Percentiles rank a stretch among this genome's conserved stretches.
phyloP scores from a whole-genome alignment of 352 stramenopile genomes.

The Phytophthora nicotianae region DNA sequence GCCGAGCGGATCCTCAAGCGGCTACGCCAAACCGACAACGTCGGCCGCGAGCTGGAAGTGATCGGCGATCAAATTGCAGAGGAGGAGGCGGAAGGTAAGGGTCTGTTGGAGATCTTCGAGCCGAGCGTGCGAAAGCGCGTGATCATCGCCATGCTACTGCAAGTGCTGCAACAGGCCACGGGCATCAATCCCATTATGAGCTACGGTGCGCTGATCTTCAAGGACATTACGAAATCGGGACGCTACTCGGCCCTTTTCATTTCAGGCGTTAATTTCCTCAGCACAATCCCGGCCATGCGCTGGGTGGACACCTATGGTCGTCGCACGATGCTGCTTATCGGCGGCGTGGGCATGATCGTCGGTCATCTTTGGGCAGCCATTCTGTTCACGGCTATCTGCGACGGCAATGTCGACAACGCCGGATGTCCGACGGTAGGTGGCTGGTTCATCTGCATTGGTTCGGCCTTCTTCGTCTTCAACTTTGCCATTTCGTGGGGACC shows the following conservation, averaged over 20 bases:
- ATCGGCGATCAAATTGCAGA: slow-evolving; percentile 50
- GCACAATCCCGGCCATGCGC: slow-evolving; percentile 56
- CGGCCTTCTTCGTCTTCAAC: slow-evolving; percentile 48
- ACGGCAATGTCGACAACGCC: slow-evolving; percentile 39
- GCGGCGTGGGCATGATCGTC: slow-evolving; percentile 46
- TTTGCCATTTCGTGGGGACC: slow-evolving; percentile 46
- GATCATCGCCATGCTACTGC: slow-evolving; percentile 49
- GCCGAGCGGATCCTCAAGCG: slow-evolving; percentile 42
- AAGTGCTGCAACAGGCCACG: slow-evolving; percentile 53
- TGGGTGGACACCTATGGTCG: slow-evolving; percentile 52
- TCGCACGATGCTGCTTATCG: slow-evolving; percentile 44
- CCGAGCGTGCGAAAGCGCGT: slow-evolving; percentile 46
- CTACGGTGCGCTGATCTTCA: slow-evolving; percentile 55
- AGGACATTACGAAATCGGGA: slow-evolving; percentile 46
- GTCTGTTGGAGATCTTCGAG: slow-evolving; percentile 40
- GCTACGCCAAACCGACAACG: slow-evolving; percentile 44
- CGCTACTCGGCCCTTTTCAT: slow-evolving; percentile 50
- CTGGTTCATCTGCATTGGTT: slow-evolving; percentile 12
- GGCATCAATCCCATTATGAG: slow-evolving; percentile 58
- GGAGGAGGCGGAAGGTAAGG: slow-evolving; percentile 36
- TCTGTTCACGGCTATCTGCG: slow-evolving; percentile 44
- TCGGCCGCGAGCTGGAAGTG: slow-evolving; percentile 45
- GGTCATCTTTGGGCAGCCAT: slow-evolving; percentile 46
- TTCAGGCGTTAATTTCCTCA: slow-evolving; percentile 51
- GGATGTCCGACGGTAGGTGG: slow-evolving; percentile 37